Conservation (phyloP, 1,284 basidiomycete genomes). For the Ceratobasidium sp. region DNA sequence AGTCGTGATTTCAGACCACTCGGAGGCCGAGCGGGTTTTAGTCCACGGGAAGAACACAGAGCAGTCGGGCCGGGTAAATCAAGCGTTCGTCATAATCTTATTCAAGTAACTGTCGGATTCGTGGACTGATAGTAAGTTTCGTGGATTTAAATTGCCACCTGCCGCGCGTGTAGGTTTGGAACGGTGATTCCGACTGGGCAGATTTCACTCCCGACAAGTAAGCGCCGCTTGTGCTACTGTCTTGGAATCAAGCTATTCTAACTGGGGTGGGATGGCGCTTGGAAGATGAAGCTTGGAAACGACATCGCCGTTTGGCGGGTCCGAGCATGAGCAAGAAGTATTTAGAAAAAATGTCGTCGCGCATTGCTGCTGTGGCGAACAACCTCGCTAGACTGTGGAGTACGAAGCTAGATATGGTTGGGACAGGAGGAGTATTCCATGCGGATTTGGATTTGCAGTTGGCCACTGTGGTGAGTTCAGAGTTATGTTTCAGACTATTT, state of each 20-base stretch:
- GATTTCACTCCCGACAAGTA: conserved; percentile 30
- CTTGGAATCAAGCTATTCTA: neutral
- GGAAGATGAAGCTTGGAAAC: conserved; percentile 42
- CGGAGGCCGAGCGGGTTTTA: conserved; percentile 28
- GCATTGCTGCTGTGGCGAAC: conserved; percentile 19
- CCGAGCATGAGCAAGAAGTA: conserved; percentile 39
- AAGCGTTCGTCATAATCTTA: too few species aligned
- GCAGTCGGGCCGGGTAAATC: conserved; percentile 31
- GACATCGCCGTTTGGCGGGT: conserved; percentile 25
- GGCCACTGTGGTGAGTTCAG: conserved; percentile 29
- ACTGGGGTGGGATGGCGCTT: too few species aligned
- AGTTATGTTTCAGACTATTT: neutral
- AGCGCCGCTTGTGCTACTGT: neutral
- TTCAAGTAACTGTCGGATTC: too few species aligned
- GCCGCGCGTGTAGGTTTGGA: conserved; percentile 11
- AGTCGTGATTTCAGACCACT: conserved; percentile 20
- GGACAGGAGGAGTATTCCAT: conserved; percentile 19
- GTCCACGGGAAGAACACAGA: conserved; percentile 19
- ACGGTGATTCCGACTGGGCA: conserved; percentile 27
- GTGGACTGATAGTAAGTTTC: too few species aligned
- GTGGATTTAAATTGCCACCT: too few species aligned
- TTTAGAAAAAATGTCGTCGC: conserved; percentile 24
- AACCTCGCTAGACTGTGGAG: conserved; percentile 14
- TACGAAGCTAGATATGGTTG: neutral
- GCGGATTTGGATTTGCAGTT: conserved; percentile 25